Evolutionary conservation across 352 stramenopile genomes (phyloP).

Genomic region (Globisporangium splendens): DNA sequence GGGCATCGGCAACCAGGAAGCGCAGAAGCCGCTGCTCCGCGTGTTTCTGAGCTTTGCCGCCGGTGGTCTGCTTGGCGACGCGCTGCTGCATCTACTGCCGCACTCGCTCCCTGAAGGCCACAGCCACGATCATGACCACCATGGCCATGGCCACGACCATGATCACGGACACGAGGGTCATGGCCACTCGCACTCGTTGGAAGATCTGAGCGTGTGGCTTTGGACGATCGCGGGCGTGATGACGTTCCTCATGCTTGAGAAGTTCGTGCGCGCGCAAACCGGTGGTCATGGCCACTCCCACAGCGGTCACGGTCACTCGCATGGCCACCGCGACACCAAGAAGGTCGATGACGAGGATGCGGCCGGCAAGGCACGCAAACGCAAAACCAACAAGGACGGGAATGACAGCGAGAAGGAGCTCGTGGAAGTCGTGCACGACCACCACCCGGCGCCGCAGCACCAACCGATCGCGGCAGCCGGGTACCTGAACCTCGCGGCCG

Average conservation of each 20-base stretch:
- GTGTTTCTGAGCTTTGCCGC: slow-evolving; percentile 88
- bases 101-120: slow-evolving; percentile 64
- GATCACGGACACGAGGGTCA: slow-evolving; percentile 14
- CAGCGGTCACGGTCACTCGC: slow-evolving; percentile 30
- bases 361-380: slow-evolving; percentile 19
- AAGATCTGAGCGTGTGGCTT: slow-evolving; percentile 68
- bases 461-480: slow-evolving; percentile 72
- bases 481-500: slow-evolving; percentile 89
- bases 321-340: slow-evolving; percentile 20
- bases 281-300: slow-evolving; percentile 21
- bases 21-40: slow-evolving; percentile 67
- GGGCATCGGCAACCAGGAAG: slow-evolving; percentile 45
- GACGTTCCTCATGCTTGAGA: slow-evolving; percentile 78
- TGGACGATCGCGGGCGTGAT: slow-evolving; percentile 75
- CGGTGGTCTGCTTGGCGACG: slow-evolving; percentile 85
- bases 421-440: slow-evolving; percentile 16
- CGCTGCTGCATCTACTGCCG: slow-evolving; percentile 88
- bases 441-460: slow-evolving; percentile 14
- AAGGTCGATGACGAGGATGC: slow-evolving; percentile 21
- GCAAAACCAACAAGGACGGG: slow-evolving; percentile 35
- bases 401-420: slow-evolving; percentile 14
- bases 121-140: slow-evolving; percentile 21
- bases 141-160: slow-evolving; percentile 36
- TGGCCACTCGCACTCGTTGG: slow-evolving; percentile 53
- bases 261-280: slow-evolving; percentile 73